These are phyloP conservation scores for Colletotrichum shisoi DNA, from an alignment of 2,329 filamentous ascomycete genomes.

Conservation along the genomic window DNA sequence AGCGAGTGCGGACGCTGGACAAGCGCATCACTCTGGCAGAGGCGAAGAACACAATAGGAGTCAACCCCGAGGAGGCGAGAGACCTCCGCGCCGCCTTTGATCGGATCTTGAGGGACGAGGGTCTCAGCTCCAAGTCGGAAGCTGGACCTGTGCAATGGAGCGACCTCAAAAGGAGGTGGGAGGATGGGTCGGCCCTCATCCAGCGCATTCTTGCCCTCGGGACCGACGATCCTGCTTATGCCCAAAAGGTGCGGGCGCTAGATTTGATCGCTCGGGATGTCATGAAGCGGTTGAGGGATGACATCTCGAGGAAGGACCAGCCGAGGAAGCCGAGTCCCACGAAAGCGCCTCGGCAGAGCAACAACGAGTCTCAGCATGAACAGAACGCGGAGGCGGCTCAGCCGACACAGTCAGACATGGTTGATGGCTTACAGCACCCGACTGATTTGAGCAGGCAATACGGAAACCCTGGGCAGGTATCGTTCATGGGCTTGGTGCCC, in stretches of 20 bases:
- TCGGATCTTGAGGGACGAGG: conserved; percentile 68
- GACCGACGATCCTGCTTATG: conserved; percentile 60
- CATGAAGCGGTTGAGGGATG: conserved; percentile 77
- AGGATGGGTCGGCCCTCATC: conserved; percentile 64
- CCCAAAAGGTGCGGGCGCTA: conserved; percentile 68
- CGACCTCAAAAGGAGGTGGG: conserved; percentile 73
- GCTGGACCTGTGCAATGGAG: conserved; percentile 76
- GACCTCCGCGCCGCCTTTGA: conserved; percentile 72
- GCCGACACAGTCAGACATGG: conserved; percentile 34
- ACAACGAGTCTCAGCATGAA: background rate
- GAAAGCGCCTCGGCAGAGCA: background rate
- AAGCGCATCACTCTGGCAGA: conserved; percentile 75
- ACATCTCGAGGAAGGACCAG: conserved; percentile 65
- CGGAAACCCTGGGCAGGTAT: conserved; percentile 30
- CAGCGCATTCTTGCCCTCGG: conserved; percentile 61
- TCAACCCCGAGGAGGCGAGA: conserved; percentile 59
- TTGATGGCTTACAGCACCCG: conserved; percentile 17
- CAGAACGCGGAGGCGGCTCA: conserved; percentile 1
- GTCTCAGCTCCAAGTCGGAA: conserved; percentile 77
- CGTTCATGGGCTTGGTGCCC: conserved; percentile 31
- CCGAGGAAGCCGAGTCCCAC: conserved; percentile 37
- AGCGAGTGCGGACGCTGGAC: conserved; percentile 73
- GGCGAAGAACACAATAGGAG: conserved; percentile 68
- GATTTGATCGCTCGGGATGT: conserved; percentile 78
- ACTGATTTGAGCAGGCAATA: conserved; percentile 24